These are phyloP conservation scores for Talaromyces sp. DNA, from an alignment of 2,329 filamentous ascomycete species.

Conservation along the genomic window DNA sequence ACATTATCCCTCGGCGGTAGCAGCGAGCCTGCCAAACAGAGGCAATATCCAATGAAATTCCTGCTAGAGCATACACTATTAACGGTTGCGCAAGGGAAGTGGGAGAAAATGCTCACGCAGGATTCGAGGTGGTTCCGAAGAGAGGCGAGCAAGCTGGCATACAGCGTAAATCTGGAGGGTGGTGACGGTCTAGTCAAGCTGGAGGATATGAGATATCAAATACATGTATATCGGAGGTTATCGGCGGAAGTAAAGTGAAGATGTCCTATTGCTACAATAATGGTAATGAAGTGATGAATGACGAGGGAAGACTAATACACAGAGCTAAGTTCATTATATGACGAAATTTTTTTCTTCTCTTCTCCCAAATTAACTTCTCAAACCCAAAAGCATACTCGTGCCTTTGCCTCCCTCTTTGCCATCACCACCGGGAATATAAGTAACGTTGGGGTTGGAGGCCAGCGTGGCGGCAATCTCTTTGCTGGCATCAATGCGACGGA, in stretches of 20 bases:
- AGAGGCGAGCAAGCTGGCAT: constrained; percentile 56
- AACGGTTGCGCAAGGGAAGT: constrained; percentile 46
- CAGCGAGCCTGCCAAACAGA: constrained; percentile 19
- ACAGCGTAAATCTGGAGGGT: constrained; percentile 57
- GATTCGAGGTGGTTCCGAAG: constrained; percentile 85
- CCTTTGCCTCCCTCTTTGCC: constrained; percentile 55
- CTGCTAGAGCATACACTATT: constrained; percentile 78
- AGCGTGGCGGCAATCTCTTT: constrained; percentile 92
- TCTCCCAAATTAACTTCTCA: constrained; percentile 47
- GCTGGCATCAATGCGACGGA: constrained; percentile 94
- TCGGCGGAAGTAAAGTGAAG: constrained; percentile 9
- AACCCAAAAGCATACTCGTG: constrained; percentile 62
- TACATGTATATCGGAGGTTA: constrained; percentile 68
- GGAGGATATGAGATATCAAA: constrained; percentile 93
- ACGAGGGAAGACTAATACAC: constrained; percentile 12
- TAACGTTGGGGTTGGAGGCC: constrained; percentile 87
- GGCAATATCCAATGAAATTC: constrained; percentile 89
- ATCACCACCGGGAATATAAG: constrained; percentile 75
- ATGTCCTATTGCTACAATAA: constrained; percentile 15
- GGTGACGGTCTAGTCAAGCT: constrained; percentile 73
- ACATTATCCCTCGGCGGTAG: constrained; percentile 65
- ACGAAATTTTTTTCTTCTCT: constrained; percentile 17
- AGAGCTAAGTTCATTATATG: constrained; percentile 18
- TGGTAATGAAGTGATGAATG: constrained; percentile 9
- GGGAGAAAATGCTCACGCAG: constrained; percentile 70